Percentiles rank a stretch among this genome's conserved stretches.
These are phyloP conservation scores for Aspergillus coremiiformis DNA, from an alignment of 495 filamentous ascomycete species.

Conservation along the genomic window DNA sequence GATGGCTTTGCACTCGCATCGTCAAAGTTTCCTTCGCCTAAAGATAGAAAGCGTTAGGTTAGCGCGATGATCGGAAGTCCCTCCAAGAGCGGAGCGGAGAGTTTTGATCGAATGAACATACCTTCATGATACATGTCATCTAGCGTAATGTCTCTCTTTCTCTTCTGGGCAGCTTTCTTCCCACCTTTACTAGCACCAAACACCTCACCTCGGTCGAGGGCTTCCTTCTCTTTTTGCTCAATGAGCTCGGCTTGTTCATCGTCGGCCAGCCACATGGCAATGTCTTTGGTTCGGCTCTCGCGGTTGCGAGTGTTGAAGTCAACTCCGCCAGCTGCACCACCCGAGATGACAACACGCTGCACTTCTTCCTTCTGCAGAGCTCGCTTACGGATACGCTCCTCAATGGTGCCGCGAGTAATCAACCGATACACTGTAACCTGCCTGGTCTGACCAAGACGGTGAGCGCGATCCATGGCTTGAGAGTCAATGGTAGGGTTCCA, in stretches of 20 bases:
- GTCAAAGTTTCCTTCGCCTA: conserved; percentile 91
- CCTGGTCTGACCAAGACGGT: conserved; percentile 91
- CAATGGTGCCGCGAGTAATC: conserved; percentile 94
- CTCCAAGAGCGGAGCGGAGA: not conserved
- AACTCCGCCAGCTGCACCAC: conserved; percentile 72
- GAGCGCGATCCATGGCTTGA: conserved; percentile 97
- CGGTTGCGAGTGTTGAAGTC: conserved; percentile 89
- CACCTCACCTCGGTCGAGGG: conserved; percentile 50
- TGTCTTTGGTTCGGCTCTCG: conserved; percentile 90
- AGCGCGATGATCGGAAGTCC: not conserved
- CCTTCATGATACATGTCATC: conserved; percentile 99
- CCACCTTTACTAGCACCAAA: conserved; percentile 46
- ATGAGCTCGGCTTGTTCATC: conserved; percentile 90
- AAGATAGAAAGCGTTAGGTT: conserved; percentile 6
- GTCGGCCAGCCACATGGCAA: conserved; percentile 93
- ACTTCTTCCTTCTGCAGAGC: conserved; percentile 98
- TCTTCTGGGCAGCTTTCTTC: conserved; percentile 48
- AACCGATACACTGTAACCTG: conserved; percentile 97
- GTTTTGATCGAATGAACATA: conserved; percentile 34
- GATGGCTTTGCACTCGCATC: conserved; percentile 73
- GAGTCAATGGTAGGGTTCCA: conserved; percentile 99
- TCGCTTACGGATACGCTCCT: conserved; percentile 96
- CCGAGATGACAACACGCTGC: conserved; percentile 95
- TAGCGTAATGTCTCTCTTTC: conserved; percentile 72
- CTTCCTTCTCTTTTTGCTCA: conserved; percentile 80